Conservation (phyloP, 495 filamentous ascomycete species). For the Talaromyces wortmannii region DNA sequence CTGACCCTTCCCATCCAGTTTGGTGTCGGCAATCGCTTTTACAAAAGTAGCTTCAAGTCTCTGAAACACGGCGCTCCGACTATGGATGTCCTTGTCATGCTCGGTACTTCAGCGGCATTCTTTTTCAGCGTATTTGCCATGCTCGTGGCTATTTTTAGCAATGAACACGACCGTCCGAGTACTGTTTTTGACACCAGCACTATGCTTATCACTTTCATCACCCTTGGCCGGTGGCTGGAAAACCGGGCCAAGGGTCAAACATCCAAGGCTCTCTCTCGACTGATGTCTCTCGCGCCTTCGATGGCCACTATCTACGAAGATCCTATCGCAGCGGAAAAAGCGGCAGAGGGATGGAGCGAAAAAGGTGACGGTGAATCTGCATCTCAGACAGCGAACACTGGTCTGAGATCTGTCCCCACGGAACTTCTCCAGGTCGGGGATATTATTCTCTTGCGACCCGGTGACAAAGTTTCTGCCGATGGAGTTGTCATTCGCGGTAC, state of each 20-base stretch:
- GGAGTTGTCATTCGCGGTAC: conserved; percentile 81
- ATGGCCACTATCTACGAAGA: conserved; percentile 99
- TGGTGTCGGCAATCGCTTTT: conserved; percentile 90
- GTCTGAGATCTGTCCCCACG: conserved; percentile 81
- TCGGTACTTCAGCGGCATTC: conserved; percentile 95
- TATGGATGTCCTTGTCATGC: conserved; percentile 94
- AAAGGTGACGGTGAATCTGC: conserved; percentile 13
- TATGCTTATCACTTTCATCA: conserved; percentile 97
- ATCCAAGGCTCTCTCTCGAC: conserved; percentile 83
- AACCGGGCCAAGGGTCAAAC: conserved; percentile 96
- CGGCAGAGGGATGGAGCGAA: conserved; percentile 70
- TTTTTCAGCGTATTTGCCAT: conserved; percentile 93
- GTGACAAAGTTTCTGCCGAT: conserved; percentile 95
- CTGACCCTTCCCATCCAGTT: conserved; percentile 95
- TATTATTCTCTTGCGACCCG: conserved; percentile 85
- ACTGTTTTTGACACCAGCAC: conserved; percentile 97
- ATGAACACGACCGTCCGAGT: conserved; percentile 67
- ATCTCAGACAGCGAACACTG: conserved; percentile 49
- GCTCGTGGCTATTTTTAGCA: conserved; percentile 63
- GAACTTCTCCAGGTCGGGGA: conserved; percentile 94
- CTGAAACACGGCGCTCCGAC: conserved; percentile 84
- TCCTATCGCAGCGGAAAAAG: conserved; percentile 86
- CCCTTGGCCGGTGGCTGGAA: conserved; percentile 85
- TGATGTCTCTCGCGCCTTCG: conserved; percentile 93
- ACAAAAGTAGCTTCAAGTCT: conserved; percentile 83